Percentiles rank a stretch among this genome's conserved stretches.
phyloP scores from a whole-genome alignment of 2,329 filamentous ascomycete species.

The Penicillium sp. region DNA sequence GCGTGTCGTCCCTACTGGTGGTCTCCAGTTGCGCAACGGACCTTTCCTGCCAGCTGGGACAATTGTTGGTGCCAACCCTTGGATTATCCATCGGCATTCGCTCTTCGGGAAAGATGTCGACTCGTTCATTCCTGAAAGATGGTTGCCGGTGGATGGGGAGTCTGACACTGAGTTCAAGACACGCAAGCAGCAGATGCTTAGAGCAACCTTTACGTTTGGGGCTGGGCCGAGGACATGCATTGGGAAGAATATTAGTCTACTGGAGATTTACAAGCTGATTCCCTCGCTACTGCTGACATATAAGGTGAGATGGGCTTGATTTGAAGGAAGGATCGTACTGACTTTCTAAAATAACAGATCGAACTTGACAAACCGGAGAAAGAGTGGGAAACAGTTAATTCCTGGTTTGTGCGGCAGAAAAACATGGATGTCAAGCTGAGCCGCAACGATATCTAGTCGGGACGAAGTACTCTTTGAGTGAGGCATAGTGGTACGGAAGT shows the following conservation, averaged over 20 bases:
- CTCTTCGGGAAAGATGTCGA: slow-evolving; percentile 22
- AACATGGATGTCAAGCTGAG: slow-evolving; percentile 29
- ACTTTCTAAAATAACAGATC: slow-evolving; percentile 9
- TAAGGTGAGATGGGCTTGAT: slow-evolving; percentile 8
- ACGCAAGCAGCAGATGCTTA: slow-evolving; percentile 18
- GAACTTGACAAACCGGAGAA: slow-evolving; percentile 12
- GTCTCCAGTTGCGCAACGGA: slow-evolving; percentile 20
- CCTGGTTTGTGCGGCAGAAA: slow-evolving; percentile 49
- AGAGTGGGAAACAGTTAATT: slow-evolving; percentile 36
- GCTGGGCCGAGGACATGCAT: slow-evolving; percentile 53
- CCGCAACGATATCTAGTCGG: background rate
- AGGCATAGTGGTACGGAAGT: no score
- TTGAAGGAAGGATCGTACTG: background rate
- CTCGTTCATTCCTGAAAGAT: slow-evolving; percentile 21
- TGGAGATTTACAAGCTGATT: slow-evolving; percentile 58
- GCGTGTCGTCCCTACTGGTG: slow-evolving; percentile 21
- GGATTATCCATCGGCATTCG: slow-evolving; percentile 26
- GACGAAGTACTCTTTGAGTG: no score
- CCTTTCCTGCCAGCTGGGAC: slow-evolving; percentile 24
- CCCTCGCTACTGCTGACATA: slow-evolving; percentile 44
- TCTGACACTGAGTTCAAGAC: slow-evolving; percentile 9
- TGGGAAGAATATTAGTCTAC: slow-evolving; percentile 50
- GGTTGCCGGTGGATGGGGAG: slow-evolving; percentile 18
- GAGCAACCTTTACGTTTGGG: slow-evolving; percentile 43
- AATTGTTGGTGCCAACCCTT: slow-evolving; percentile 32